These are phyloP conservation scores for Amanita exitialis DNA, from an alignment of 768 basidiomycete species.

Conservation along the genomic window DNA sequence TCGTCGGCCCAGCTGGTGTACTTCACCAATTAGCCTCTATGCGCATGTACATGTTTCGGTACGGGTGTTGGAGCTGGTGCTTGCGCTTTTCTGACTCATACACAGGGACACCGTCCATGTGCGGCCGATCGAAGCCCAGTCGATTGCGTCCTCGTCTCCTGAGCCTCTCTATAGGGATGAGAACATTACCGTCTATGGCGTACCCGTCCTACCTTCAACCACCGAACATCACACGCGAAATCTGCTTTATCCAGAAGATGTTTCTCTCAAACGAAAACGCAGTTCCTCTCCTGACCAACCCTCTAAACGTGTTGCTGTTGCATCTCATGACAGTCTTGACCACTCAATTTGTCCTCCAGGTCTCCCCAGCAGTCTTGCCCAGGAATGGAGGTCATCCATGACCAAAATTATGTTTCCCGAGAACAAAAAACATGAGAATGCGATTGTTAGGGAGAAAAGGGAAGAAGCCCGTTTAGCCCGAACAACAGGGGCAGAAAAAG, in stretches of 20 bases:
- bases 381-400: slow-evolving; percentile 45
- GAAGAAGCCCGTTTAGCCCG: slow-evolving; percentile 8
- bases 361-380: slow-evolving; percentile 34
- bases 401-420: slow-evolving; percentile 56
- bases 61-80: slow-evolving; percentile 10
- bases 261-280: slow-evolving; percentile 34
- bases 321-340: slow-evolving; percentile 1
- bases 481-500: background rate
- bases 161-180: slow-evolving; percentile 50
- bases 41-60: slow-evolving; percentile 64
- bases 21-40: slow-evolving; percentile 61
- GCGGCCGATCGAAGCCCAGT: slow-evolving; percentile 32
- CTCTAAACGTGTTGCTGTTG: slow-evolving; percentile 21
- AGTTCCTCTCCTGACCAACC: slow-evolving; percentile 24
- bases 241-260: slow-evolving; percentile 6
- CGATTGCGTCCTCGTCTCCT: slow-evolving; percentile 14
- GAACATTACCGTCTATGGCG: slow-evolving; percentile 54
- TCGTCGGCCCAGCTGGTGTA: slow-evolving; percentile 71
- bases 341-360: slow-evolving; percentile 20
- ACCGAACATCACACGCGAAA: background rate
- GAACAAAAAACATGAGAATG: slow-evolving; percentile 10
- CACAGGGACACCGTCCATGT: slow-evolving; percentile 43
- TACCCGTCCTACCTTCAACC: slow-evolving; percentile 30
- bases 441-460: slow-evolving; percentile 8
- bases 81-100: background rate